Evolutionary conservation across 352 stramenopile species (phyloP).

Genomic region (Phytophthora cajani): DNA sequence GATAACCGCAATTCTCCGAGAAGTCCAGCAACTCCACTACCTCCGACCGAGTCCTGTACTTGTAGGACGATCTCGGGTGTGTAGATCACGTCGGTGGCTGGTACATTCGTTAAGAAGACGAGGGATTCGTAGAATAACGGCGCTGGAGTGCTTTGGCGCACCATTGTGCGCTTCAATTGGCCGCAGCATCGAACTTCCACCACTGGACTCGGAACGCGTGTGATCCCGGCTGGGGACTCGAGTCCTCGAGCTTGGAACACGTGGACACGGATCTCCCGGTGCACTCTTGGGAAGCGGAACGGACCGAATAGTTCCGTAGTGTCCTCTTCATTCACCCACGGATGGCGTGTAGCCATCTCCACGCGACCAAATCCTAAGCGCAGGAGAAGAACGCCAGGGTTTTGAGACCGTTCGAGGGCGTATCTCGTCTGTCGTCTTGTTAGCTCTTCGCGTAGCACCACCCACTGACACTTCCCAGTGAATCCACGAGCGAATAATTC

Average conservation of each 20-base stretch:
- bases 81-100: constrained; percentile 58
- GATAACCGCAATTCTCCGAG: constrained; percentile 61
- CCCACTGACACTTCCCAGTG: constrained; percentile 54
- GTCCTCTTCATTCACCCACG: constrained; percentile 52
- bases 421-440: constrained; percentile 62
- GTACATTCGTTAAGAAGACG: constrained; percentile 59
- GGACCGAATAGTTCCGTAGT: constrained; percentile 41
- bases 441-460: constrained; percentile 66
- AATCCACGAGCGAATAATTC: constrained; percentile 59
- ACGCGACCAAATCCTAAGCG: constrained; percentile 71
- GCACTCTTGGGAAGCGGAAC: constrained; percentile 55
- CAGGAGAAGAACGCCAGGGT: constrained; percentile 57
- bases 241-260: constrained; percentile 83
- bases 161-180: constrained; percentile 55
- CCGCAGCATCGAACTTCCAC: constrained; percentile 82
- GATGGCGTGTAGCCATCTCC: constrained; percentile 63
- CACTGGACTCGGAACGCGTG: constrained; percentile 74
- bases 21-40: constrained; percentile 23
- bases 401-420: constrained; percentile 59
- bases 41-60: constrained; percentile 65
- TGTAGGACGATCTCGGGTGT: constrained; percentile 77
- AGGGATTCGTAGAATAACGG: constrained; percentile 88
- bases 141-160: constrained; percentile 61
- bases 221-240: constrained; percentile 48
- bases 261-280: constrained; percentile 80